Evolutionary conservation across 148 eudicot species (phyloP).

Genomic region (Dysphania ambrosioides): DNA sequence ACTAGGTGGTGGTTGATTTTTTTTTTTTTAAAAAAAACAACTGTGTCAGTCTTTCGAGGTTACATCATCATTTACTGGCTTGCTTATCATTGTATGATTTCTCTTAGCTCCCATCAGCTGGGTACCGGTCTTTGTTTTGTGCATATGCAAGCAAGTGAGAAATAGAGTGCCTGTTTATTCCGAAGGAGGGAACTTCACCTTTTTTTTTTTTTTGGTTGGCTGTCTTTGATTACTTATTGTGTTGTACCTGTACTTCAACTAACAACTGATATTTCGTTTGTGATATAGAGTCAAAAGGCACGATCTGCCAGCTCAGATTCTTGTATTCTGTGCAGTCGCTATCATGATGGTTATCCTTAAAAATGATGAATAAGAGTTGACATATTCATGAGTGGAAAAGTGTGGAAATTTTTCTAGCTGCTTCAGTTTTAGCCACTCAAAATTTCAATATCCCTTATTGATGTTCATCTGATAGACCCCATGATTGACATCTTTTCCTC

Average conservation of each 20-base stretch:
- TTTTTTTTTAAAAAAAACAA: too few species aligned
- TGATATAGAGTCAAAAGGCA: conserved; percentile 4
- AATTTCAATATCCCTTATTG: neutral
- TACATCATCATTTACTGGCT: too few species aligned
- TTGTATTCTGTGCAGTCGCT: neutral
- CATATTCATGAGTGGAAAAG: neutral
- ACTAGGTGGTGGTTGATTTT: neutral
- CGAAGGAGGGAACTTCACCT: neutral
- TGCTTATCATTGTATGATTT: too few species aligned
- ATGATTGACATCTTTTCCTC: neutral
- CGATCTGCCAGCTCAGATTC: neutral
- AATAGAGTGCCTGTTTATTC: too few species aligned
- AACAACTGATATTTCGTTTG: conserved; percentile 4
- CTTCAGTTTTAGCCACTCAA: neutral
- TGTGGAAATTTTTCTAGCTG: neutral
- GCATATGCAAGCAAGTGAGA: too few species aligned
- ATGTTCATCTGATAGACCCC: neutral
- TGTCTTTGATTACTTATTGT: neutral
- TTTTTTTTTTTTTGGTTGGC: conserved; percentile 4
- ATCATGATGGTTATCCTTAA: conserved; percentile 3
- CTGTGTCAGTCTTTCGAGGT: too few species aligned
- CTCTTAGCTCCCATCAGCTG: conserved; percentile 5
- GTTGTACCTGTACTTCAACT: neutral
- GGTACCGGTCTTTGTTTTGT: neutral
- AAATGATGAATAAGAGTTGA: neutral